Conservation (phyloP, 345 rosid species). For the Euphorbia tirucalli region DNA sequence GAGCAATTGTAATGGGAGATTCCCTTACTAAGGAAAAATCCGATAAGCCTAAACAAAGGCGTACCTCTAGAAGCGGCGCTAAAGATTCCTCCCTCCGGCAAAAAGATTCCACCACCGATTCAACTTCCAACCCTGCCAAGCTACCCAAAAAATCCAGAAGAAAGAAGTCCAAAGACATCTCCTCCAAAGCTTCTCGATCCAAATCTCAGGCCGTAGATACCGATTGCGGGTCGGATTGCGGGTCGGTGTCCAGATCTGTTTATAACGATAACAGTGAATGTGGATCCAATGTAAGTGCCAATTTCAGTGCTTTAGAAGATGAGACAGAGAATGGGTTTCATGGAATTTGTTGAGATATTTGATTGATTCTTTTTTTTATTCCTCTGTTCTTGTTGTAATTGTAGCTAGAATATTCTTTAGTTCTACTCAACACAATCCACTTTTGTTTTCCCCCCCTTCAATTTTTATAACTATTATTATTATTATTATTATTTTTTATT, state of each 20-base stretch:
- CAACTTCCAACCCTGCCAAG: constrained; percentile 26
- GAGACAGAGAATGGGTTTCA: constrained; percentile 12
- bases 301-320: constrained; percentile 19
- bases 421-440: constrained; percentile 12
- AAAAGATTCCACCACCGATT: constrained; percentile 23
- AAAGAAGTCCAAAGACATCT: constrained; percentile 42
- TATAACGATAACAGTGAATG: background rate
- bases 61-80: constrained; percentile 32
- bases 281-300: background rate
- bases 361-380: background rate
- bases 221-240: constrained; percentile 38
- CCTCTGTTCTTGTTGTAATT: background rate
- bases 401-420: constrained; percentile 32
- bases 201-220: constrained; percentile 25
- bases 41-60: constrained; percentile 49
- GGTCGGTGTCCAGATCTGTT: constrained; percentile 29
- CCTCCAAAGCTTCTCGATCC: constrained; percentile 33
- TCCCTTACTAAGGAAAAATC: constrained; percentile 43
- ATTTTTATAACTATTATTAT: no score
- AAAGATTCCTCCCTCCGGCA: constrained; percentile 6
- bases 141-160: constrained; percentile 34
- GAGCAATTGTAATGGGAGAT: constrained; percentile 5
- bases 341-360: constrained; percentile 20
- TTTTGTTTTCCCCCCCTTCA: background rate
- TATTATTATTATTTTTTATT: no score